Base-by-base conservation (phyloP, 2,329 filamentous ascomycete genomes). In the Botrytis elliptica region DNA sequence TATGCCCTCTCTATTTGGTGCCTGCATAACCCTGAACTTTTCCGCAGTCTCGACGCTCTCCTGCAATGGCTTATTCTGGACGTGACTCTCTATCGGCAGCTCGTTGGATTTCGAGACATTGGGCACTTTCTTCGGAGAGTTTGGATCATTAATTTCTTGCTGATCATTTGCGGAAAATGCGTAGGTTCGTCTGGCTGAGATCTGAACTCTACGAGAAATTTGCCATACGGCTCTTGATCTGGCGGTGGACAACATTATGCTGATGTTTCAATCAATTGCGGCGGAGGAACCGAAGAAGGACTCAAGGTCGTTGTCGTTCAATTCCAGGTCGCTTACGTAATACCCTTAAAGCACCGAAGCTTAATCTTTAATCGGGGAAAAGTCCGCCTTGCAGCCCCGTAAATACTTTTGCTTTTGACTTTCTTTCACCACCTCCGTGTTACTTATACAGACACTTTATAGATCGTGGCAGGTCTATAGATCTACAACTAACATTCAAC, bases 1-100 rank as follows among this genome's bases (percentile, higher is more conserved):
- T 75, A 93, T 88, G 9, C 84, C 89, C 74, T 86, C 84, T 76
- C 94, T 90, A 86, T 99, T 99, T 36, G 96, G 96, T 46, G 95
- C 93, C 86, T 99, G 96, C 73, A 75, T 74, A 22, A 77, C 73
- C 55, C 79, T 78, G 18, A 77, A 72, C 55, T 79, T 77, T 74
- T 80, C 80, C 16, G 71, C 78, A 60, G 85, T 83, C 75, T 85
- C 84, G 9, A 86, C 83, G 60, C 82, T 83, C 81, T 92, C 90
- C 80, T 88, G 85, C 74, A 91, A 78, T 2, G 85, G 81, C 59
- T 83, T 82, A 78, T 90, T 88, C 76, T 84, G 83, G n/a, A 82
- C 81, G 55, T 85, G 85, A 72, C 86, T 76, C 82, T 88, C 79
- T 38, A 83, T 81, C 29, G 89, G 86, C 29, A 85, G 81, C 74